Base-by-base conservation (phyloP, 352 stramenopile genomes). In the Hyaloperonospora arabidopsidis region DNA sequence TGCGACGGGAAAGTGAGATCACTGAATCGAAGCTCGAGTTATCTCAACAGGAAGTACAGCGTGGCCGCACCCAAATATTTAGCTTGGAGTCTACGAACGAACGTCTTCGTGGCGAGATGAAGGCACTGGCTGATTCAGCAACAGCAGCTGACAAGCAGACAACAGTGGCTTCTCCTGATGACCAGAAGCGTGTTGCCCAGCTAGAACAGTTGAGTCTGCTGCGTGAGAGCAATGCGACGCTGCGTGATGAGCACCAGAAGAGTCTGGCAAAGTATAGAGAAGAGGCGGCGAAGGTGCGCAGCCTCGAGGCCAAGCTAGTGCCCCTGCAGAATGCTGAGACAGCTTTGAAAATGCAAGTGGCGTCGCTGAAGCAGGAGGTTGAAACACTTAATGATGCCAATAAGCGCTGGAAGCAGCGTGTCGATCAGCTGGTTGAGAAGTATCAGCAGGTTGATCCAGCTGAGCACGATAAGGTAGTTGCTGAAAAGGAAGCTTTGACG, bases 361-460 rank as follows among this genome's bases (percentile, higher is more conserved):
- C 71, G 11, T 70, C 70, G 6, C 46, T 89, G 19, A 80, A 85
- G 51, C 68, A 86, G 52, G 80, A 91, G 50, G 57, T 91, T 22
- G 61, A 59, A 38, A 74, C 70, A 21, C 57, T 89, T 0, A 76
- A 66, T 8, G 70, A 84, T 23, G 72, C 76, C 13, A 89, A 87
- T 63, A 82, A 76, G 55, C 68, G 75, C 28, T 91, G 81, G 81
- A 91, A 91, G 54, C 62, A 78, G 36, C 79, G 81, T 10, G 78
- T 91, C n/a, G 75, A 89, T 44, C 81, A 89, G 52, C 28, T 91
- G 50, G 77, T 89, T 17, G 81, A 91, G 49, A 91, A 91, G 57
- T 89, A 89, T 44, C 79, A 91, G 47, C 81, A 91, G 50, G 52
- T 91, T 36, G 81, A 91, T 36, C 81, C 81, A 0, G 76, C 58